These are phyloP conservation scores for Clonostachys rosea DNA, from an alignment of 2,329 filamentous ascomycete genomes.

Conservation along the genomic window DNA sequence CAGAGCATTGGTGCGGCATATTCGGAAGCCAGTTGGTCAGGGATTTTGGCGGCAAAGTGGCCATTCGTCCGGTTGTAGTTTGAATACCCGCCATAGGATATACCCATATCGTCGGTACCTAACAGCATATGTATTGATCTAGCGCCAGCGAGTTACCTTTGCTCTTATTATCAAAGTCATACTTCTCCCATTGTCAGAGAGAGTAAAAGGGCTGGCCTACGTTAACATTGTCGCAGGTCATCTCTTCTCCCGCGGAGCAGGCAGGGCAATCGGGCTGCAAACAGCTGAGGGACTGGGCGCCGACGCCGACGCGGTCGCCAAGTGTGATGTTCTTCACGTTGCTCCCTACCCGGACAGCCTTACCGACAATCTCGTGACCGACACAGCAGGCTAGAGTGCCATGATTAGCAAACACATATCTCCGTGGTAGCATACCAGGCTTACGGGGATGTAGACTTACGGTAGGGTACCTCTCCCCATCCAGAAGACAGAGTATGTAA, in stretches of 20 bases:
- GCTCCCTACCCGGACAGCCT: conserved; percentile 40
- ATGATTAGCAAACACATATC: no score
- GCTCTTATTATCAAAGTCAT: no score
- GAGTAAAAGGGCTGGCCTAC: no score
- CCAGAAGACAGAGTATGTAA: conserved; percentile 32
- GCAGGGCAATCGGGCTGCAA: conserved; percentile 31
- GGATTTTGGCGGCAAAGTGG: conserved; percentile 46
- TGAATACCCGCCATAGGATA: conserved; percentile 1
- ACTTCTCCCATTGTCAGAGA: conserved; percentile 3
- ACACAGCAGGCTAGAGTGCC: conserved; percentile 28
- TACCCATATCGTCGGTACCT: background rate
- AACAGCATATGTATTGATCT: conserved; percentile 4
- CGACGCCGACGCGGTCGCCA: conserved; percentile 62
- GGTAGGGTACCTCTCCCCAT: no score
- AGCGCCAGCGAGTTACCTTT: conserved; percentile 30
- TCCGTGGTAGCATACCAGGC: conserved; percentile 1
- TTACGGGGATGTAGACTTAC: background rate
- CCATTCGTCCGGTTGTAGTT: conserved; percentile 6
- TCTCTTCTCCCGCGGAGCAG: conserved; percentile 30
- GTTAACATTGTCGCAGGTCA: no score
- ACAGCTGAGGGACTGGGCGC: conserved; percentile 53
- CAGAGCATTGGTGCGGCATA: conserved; percentile 62
- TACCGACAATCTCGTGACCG: conserved; percentile 59
- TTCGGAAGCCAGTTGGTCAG: conserved; percentile 30
- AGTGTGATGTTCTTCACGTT: conserved; percentile 43